Evolutionary conservation across 2,329 filamentous ascomycete species (phyloP).

Genomic region (Ophiostoma populinum): DNA sequence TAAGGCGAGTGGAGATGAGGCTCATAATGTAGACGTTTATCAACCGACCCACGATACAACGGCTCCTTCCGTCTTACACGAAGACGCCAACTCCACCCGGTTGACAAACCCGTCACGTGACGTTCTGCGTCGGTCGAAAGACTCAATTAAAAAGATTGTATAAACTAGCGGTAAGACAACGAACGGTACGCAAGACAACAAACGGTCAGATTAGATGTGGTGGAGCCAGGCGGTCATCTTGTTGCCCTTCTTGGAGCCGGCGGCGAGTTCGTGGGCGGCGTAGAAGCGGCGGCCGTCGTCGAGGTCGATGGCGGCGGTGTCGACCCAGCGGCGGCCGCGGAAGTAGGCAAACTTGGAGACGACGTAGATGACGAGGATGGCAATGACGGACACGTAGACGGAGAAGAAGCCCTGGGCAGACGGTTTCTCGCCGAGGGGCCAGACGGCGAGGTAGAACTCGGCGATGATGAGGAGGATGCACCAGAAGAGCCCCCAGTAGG

Average conservation of each 20-base stretch:
- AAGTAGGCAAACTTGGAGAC: neutral
- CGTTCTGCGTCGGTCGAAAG: too few species aligned
- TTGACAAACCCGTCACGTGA: too few species aligned
- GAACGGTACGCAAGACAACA: too few species aligned
- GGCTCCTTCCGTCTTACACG: too few species aligned
- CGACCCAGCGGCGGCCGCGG: slow-evolving; percentile 2
- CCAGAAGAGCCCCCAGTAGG: slow-evolving; percentile 7
- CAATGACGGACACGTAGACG: slow-evolving; percentile 6
- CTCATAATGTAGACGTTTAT: too few species aligned
- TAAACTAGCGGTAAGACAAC: neutral
- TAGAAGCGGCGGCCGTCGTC: slow-evolving; percentile 2
- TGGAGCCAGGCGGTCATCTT: slow-evolving; percentile 2
- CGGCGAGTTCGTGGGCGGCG: neutral
- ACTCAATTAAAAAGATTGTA: too few species aligned
- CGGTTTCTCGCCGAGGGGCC: neutral
- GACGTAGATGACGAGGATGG: slow-evolving; percentile 4
- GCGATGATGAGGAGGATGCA: slow-evolving; percentile 3
- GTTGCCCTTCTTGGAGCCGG: neutral
- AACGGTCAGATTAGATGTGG: neutral
- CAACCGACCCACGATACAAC: too few species aligned
- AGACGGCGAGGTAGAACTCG: slow-evolving; percentile 2
- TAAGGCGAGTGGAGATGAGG: too few species aligned
- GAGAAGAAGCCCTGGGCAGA: neutral
- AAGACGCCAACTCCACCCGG: too few species aligned
- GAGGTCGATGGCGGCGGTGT: neutral